phyloP scores from a whole-genome alignment of 345 rosid genomes.

The Triadica sebifera region DNA sequence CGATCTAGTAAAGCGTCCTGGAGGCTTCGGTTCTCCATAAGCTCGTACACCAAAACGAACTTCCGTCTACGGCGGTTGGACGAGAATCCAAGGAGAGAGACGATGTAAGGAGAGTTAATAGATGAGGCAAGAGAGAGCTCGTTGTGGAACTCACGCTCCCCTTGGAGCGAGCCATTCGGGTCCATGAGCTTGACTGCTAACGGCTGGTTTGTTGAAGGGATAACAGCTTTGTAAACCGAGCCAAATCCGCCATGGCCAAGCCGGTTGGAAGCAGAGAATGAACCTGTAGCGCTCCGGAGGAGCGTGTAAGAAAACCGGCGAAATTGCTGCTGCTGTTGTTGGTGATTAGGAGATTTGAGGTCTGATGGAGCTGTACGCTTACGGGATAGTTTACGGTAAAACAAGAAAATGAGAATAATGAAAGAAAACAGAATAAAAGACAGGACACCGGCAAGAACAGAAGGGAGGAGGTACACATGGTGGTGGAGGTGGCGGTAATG shows the following conservation, averaged over 20 bases:
- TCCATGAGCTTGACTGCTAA: slow-evolving; percentile 52
- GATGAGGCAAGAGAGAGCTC: slow-evolving; percentile 36
- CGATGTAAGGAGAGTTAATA: slow-evolving; percentile 27
- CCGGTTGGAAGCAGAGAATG: slow-evolving; percentile 16
- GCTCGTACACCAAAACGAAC: slow-evolving; percentile 59
- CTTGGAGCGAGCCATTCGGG: slow-evolving; percentile 54
- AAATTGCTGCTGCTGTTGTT: slow-evolving; percentile 1
- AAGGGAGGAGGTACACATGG: not conserved
- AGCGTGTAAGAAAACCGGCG: slow-evolving; percentile 21
- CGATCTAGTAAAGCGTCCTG: slow-evolving; percentile 65
- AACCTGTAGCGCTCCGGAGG: slow-evolving; percentile 14
- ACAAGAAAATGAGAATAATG: slow-evolving; percentile 2
- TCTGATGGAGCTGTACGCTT: slow-evolving; percentile 18
- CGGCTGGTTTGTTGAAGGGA: slow-evolving; percentile 27
- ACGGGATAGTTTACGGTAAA: slow-evolving; percentile 15
- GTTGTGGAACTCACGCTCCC: slow-evolving; percentile 79
- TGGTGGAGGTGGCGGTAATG: slow-evolving; percentile 37
- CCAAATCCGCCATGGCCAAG: slow-evolving; percentile 26
- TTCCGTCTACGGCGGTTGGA: slow-evolving; percentile 52
- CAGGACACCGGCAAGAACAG: slow-evolving; percentile 8
- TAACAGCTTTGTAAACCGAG: slow-evolving; percentile 54
- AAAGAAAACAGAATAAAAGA: slow-evolving; percentile 1
- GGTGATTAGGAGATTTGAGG: slow-evolving; percentile 22
- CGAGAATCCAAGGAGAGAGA: slow-evolving; percentile 64
- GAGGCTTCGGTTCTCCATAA: slow-evolving; percentile 71